Conservation (phyloP, 2,329 filamentous ascomycete species). For the Curvularia hawaiiensis region DNA sequence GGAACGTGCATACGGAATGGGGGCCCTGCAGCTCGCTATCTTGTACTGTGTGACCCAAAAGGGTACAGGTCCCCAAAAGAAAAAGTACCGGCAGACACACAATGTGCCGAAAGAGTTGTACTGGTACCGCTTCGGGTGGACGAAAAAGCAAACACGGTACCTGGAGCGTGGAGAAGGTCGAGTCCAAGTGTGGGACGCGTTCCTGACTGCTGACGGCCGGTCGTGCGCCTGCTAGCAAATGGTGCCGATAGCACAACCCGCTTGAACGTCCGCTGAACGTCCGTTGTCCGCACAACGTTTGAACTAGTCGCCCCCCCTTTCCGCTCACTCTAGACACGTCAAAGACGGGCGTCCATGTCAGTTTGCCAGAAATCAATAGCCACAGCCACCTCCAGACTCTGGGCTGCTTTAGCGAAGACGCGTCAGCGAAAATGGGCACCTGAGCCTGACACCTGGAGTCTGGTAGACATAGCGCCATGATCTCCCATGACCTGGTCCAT, state of each 20-base stretch:
- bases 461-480: not conserved
- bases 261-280: not conserved
- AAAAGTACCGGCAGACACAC: not conserved
- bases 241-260: not conserved
- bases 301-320: not conserved
- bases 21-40: conserved; percentile 6
- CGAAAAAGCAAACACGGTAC: too few relatives aligned
- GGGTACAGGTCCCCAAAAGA: not conserved
- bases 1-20: conserved; percentile 8
- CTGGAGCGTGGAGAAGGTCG: too few relatives aligned
- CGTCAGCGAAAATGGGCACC: not conserved
- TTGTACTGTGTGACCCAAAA: not conserved
- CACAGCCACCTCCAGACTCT: not conserved
- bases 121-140: not conserved
- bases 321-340: not conserved
- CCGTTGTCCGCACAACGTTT: not conserved
- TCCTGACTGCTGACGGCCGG: not conserved
- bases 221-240: not conserved
- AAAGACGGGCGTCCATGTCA: not conserved
- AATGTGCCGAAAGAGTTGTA: not conserved
- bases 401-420: not conserved
- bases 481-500: conserved; percentile 9
- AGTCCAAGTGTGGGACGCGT: not conserved
- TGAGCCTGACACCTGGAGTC: not conserved
- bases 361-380: not conserved